Conservation (phyloP, 2,329 filamentous ascomycete genomes). For the Aspergillus sp. region DNA sequence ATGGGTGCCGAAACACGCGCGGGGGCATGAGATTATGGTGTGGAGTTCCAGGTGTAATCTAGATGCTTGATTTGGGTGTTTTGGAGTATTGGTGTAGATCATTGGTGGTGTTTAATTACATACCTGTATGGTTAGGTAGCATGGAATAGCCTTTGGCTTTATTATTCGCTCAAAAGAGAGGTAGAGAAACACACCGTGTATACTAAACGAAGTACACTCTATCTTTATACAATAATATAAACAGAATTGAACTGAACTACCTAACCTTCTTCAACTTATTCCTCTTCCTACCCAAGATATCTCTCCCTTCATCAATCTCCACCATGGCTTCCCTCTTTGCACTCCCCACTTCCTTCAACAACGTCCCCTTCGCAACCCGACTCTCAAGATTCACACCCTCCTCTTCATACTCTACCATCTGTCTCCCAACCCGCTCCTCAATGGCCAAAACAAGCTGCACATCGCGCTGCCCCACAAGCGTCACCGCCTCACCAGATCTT, state of each 20-base stretch:
- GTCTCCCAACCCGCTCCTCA: slow-evolving; percentile 72
- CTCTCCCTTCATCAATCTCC: slow-evolving; percentile 87
- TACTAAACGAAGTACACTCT: neutral
- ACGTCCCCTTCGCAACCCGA: slow-evolving; percentile 75
- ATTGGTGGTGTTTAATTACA: neutral
- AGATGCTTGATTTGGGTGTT: neutral
- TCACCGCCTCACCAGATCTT: slow-evolving; percentile 76
- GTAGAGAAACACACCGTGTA: neutral
- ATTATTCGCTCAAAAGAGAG: neutral
- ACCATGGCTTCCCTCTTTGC: slow-evolving; percentile 90
- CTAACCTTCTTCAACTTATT: slow-evolving; percentile 48
- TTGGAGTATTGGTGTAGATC: neutral
- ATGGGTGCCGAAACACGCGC: neutral
- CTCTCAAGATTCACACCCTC: slow-evolving; percentile 94
- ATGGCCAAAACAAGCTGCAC: slow-evolving; percentile 89
- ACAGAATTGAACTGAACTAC: slow-evolving; percentile 17
- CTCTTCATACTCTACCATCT: slow-evolving; percentile 83
- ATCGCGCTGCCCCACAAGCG: slow-evolving; percentile 89
- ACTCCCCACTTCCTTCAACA: slow-evolving; percentile 84
- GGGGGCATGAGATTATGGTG: neutral
- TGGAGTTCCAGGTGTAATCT: neutral
- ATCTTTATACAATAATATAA: slow-evolving; percentile 9
- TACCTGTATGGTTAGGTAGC: neutral
- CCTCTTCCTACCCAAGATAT: slow-evolving; percentile 80
- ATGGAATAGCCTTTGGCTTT: neutral